Percentiles rank a stretch among this genome's conserved stretches.
Conservation (phyloP, 73 alveolate species). For the Paramecium octaurelia region DNA sequence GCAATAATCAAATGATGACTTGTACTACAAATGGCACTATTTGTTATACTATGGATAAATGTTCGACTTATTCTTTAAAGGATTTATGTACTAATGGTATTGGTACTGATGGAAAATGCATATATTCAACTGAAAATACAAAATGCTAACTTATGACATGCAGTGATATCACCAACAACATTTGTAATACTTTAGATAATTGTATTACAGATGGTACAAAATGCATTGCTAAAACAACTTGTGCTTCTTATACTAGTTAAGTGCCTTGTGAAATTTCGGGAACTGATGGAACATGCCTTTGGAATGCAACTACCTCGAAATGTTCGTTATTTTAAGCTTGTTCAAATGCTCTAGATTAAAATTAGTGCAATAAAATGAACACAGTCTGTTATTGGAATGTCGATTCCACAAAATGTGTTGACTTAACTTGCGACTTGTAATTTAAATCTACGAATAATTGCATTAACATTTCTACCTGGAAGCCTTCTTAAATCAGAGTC, state of each 20-base stretch:
- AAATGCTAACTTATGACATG: background rate
- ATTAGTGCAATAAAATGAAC: background rate
- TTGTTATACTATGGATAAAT: background rate
- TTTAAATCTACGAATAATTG: background rate
- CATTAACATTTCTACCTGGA: background rate
- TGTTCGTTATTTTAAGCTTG: background rate
- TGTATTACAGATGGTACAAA: constrained; percentile 30
- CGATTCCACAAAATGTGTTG: background rate
- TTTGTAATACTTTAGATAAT: background rate
- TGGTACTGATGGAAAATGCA: constrained; percentile 32
- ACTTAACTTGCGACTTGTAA: background rate
- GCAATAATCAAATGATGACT: background rate
- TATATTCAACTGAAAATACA: background rate
- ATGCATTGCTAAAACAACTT: background rate
- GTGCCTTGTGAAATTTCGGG: background rate
- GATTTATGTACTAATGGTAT: background rate
- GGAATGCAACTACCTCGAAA: background rate
- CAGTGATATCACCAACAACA: background rate
- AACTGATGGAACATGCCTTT: constrained; percentile 10
- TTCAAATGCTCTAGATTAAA: background rate
- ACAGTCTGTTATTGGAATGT: background rate
- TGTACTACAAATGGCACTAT: background rate
- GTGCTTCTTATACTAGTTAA: background rate
- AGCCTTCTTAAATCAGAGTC: background rate
- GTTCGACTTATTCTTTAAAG: background rate